These are phyloP conservation scores for Naumovozyma dairenensis DNA, from an alignment of 805 yeast genomes.

Conservation along the genomic window DNA sequence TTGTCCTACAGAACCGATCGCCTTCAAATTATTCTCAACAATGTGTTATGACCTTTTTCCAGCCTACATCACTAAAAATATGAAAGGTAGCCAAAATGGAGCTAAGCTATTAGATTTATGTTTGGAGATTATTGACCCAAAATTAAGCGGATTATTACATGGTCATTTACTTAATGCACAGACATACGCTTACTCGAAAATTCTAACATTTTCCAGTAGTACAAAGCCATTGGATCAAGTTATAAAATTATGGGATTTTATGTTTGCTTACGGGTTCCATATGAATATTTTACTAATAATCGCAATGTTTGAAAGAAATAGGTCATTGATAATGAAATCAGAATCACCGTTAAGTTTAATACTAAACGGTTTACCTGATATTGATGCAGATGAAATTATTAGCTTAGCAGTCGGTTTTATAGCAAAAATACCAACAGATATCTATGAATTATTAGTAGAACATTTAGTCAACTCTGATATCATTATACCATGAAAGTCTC, in stretches of 20 bases:
- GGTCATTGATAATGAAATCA: constrained; percentile 51
- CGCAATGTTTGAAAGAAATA: constrained; percentile 61
- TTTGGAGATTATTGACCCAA: constrained; percentile 62
- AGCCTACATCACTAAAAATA: constrained; percentile 62
- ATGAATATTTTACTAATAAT: constrained; percentile 76
- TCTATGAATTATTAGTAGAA: constrained; percentile 36
- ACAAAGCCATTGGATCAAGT: constrained; percentile 77
- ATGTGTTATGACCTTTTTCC: constrained; percentile 61
- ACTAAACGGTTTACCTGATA: constrained; percentile 54
- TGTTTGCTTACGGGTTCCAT: constrained; percentile 86
- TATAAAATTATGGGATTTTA: constrained; percentile 76
- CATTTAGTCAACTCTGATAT: constrained; percentile 21
- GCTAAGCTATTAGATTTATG: constrained; percentile 61
- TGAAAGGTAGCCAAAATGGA: constrained; percentile 78
- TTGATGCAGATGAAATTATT: constrained; percentile 66
- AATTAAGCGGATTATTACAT: constrained; percentile 42
- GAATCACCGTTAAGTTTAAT: constrained; percentile 61
- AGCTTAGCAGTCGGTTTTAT: constrained; percentile 72
- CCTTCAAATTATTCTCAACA: constrained; percentile 59
- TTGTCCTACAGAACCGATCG: constrained; percentile 75
- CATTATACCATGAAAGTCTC: background rate
- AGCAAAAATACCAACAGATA: constrained; percentile 56
- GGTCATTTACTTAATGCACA: constrained; percentile 58
- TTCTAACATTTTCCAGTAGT: constrained; percentile 77
- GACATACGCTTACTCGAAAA: constrained; percentile 77